Evolutionary conservation across 1,284 basidiomycete genomes (phyloP), one percentile per base, ranked within the genome.

Genomic region (Cryptococcus maquisensis): DNA sequence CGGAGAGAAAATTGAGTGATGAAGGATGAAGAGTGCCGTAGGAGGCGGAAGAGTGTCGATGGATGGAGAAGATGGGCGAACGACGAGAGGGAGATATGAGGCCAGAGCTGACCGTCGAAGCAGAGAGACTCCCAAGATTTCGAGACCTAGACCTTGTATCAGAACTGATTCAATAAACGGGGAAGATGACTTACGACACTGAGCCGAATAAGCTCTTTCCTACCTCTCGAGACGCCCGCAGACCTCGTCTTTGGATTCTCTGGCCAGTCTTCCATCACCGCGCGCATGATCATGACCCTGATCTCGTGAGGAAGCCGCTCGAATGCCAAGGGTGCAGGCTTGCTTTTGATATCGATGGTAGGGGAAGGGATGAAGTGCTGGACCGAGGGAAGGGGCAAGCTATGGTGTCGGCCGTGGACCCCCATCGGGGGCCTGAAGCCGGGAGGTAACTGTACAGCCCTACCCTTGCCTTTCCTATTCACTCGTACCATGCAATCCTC

Each of bases 81-180:
- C 3, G 82, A 75, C 8, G 74, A 80, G 38, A 88, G 78, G 67
- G 87, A 80, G 38, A 90, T 73, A 47, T 80, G 63, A 26, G 79
- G 69, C 92, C 93, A 96, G 16, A 95, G 80, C 69, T 92, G 87
- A 8, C 92, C 92, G 69, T 96, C 93, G 60, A 87, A 84, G 44
- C 86, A 85, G 32, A 94, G 83, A 6, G 78, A 70, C 50, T 82
- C 84, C 91, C 92, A 97, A 3, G 79, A 69, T 68, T 83, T 87
- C 18, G 87, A 94, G 1, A 96, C 90, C 88, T 94, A 69, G 43
- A 49, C 32, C 28, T 16, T 21, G 4, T 15, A 13, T 49, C 42
- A 49, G 44, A 21, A 20, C 32, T 16, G n/a, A 21, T 26, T 47
- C 26, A 44, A 26, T 20, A 21, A n/a, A 12, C 18, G n/a, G 6